phyloP scores from a whole-genome alignment of 306 rosid genomes.

The Ammopiptanthus mongolicus region DNA sequence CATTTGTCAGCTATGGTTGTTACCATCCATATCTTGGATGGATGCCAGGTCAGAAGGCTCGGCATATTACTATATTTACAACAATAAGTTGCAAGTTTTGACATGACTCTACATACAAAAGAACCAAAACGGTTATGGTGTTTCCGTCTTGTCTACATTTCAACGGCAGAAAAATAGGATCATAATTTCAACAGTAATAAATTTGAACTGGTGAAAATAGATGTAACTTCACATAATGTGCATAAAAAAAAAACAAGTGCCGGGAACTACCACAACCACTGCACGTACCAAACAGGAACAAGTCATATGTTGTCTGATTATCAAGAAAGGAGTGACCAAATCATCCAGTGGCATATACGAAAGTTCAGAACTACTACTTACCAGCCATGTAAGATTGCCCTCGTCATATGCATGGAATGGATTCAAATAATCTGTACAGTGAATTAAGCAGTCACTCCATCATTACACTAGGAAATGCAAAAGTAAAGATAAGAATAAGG shows the following conservation, averaged over 20 bases:
- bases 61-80: background rate
- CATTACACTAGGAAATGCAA: background rate
- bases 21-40: background rate
- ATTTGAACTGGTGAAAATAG: background rate
- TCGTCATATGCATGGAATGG: conserved; percentile 73
- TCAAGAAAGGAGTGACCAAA: background rate
- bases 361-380: conserved; percentile 24
- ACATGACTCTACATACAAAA: background rate
- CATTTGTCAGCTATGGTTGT: background rate
- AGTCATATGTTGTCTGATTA: background rate
- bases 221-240: background rate
- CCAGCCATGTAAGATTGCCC: conserved; percentile 74
- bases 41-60: background rate
- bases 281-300: background rate
- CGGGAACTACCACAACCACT: background rate
- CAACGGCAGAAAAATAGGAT: background rate
- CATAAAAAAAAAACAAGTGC: background rate
- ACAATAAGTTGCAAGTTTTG: background rate
- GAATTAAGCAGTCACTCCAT: conserved; percentile 15
- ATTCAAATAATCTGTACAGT: conserved; percentile 50
- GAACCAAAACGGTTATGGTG: background rate
- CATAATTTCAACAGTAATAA: background rate
- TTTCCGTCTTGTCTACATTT: background rate
- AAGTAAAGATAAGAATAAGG: background rate
- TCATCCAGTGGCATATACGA: background rate